These are phyloP conservation scores for Xylaria scruposa DNA, from an alignment of 495 filamentous ascomycete genomes.

Conservation along the genomic window DNA sequence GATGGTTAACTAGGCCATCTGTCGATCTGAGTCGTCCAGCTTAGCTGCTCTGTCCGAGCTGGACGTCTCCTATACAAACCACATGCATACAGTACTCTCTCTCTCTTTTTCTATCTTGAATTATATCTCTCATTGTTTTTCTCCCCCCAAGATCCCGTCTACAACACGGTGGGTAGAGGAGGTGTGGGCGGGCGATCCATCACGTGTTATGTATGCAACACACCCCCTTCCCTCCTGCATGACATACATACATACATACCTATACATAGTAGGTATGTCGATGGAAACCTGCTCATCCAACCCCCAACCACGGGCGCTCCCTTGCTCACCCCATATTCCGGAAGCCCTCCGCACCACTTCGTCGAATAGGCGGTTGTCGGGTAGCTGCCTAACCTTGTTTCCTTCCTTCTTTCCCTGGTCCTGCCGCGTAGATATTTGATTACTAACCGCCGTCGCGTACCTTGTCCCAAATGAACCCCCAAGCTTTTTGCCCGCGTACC, in stretches of 20 bases:
- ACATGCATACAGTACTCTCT: neutral
- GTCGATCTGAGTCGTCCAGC: neutral
- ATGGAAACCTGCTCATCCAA: constrained; percentile 14
- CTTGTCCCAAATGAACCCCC: neutral
- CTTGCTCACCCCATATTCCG: neutral
- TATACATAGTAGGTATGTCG: neutral
- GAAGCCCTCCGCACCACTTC: neutral
- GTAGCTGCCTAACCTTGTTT: constrained; percentile 2
- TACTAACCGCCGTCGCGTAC: constrained; percentile 7
- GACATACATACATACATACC: constrained; percentile 18
- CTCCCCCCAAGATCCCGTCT: neutral
- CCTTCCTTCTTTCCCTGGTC: neutral
- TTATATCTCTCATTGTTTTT: neutral
- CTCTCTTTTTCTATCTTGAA: neutral
- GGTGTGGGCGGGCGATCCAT: constrained; percentile 13
- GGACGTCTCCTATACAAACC: neutral
- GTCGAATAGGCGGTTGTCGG: neutral
- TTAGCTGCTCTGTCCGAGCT: neutral
- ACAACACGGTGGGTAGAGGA: neutral
- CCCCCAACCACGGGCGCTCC: neutral
- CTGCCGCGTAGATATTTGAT: neutral
- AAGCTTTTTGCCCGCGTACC: neutral
- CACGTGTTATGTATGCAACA: constrained; percentile 25
- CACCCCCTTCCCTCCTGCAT: constrained; percentile 22
- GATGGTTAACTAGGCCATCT: too few relatives aligned